Percentiles rank a stretch among this genome's conserved stretches.
Evolutionary conservation across 2,329 filamentous ascomycete genomes (phyloP).

Genomic region (Talaromyces rugulosus): DNA sequence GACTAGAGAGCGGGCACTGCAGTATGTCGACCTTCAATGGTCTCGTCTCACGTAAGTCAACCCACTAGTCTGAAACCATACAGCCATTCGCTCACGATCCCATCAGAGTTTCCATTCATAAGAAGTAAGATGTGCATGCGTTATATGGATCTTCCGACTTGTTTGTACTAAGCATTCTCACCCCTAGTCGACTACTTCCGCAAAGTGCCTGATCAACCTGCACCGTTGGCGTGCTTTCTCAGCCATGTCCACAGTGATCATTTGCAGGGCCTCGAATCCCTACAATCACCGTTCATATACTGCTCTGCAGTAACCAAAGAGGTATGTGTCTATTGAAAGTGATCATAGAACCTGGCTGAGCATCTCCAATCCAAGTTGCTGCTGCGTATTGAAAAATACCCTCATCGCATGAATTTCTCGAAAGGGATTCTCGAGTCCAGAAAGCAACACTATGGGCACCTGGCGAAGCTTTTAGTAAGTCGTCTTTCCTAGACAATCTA

Average conservation of each 20-base stretch:
- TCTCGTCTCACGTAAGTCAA: conserved; percentile 46
- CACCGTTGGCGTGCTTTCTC: conserved; percentile 78
- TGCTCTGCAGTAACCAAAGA: conserved; percentile 80
- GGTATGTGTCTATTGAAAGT: conserved; percentile 29
- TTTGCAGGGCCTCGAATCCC: conserved; percentile 70
- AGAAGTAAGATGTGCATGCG: conserved; percentile 48
- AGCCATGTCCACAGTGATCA: conserved; percentile 94
- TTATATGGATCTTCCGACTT: neutral
- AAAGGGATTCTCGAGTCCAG: conserved; percentile 72
- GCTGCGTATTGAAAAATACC: conserved; percentile 71
- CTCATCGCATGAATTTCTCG: conserved; percentile 75
- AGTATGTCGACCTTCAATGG: conserved; percentile 76
- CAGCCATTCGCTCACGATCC: conserved; percentile 13
- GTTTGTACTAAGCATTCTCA: neutral
- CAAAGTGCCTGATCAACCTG: conserved; percentile 46
- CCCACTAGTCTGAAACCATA: neutral
- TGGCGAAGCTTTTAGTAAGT: conserved; percentile 62
- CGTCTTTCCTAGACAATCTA: neutral
- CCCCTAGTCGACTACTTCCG: conserved; percentile 78
- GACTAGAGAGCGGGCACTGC: neutral
- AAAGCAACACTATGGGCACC: conserved; percentile 70
- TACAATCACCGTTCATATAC: conserved; percentile 80
- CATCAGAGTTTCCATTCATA: conserved; percentile 71
- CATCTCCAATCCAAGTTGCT: conserved; percentile 50
- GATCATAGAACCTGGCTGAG: conserved; percentile 6